phyloP scores from a whole-genome alignment of 495 filamentous ascomycete genomes.

The Margaritispora aquatica region DNA sequence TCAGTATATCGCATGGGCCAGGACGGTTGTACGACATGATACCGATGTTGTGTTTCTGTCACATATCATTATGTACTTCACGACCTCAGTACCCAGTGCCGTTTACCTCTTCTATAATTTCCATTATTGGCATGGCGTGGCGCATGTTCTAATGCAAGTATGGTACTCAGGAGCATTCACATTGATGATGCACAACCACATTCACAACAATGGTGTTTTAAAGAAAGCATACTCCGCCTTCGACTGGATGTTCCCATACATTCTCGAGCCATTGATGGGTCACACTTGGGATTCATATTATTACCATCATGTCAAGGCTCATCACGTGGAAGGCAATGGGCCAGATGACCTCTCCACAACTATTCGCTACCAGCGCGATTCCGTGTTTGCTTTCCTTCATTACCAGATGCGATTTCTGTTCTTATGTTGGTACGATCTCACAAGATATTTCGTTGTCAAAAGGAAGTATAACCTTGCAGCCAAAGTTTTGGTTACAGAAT shows the following conservation, averaged over 20 bases:
- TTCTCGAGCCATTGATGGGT: conserved; percentile 68
- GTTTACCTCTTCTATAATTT: conserved; percentile 58
- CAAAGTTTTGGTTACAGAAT: conserved; percentile 50
- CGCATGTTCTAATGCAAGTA: conserved; percentile 55
- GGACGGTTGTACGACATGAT: conserved; percentile 24
- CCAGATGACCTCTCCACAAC: conserved; percentile 70
- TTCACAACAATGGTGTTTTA: conserved; percentile 70
- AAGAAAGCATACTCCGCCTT: conserved; percentile 37
- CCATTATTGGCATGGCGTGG: conserved; percentile 54
- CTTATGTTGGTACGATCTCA: conserved; percentile 67
- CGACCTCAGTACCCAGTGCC: conserved; percentile 61
- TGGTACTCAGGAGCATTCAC: conserved; percentile 69
- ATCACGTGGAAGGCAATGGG: conserved; percentile 78
- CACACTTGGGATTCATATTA: conserved; percentile 82
- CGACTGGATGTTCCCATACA: conserved; percentile 63
- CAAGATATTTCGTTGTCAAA: conserved; percentile 61
- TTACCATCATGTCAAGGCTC: conserved; percentile 81
- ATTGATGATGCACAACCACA: conserved; percentile 77
- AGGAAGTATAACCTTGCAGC: conserved; percentile 42
- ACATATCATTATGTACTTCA: conserved; percentile 66
- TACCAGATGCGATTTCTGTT: conserved; percentile 70
- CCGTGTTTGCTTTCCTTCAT: conserved; percentile 51
- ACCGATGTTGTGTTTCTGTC: conserved; percentile 74
- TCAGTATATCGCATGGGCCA: conserved; percentile 18
- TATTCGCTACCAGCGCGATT: conserved; percentile 69